Conservation (phyloP, 2,329 filamentous ascomycete genomes). For the Xylariaceae sp. region DNA sequence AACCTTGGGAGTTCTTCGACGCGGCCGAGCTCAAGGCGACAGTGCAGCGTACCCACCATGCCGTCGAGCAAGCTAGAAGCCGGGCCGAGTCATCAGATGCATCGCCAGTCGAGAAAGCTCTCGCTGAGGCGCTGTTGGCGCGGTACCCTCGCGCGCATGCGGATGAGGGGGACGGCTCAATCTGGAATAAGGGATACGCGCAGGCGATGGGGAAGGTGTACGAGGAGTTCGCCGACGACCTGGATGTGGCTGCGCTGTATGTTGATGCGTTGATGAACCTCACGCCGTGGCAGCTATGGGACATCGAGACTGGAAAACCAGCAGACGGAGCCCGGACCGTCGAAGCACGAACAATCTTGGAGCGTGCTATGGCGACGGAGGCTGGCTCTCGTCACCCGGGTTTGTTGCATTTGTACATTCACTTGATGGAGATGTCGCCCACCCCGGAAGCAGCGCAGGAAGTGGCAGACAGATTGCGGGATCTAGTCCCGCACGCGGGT, state of each 20-base stretch:
- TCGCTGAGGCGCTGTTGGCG: conserved; percentile 58
- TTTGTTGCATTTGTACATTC: conserved; percentile 70
- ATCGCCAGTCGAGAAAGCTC: conserved; percentile 53
- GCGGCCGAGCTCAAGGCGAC: conserved; percentile 51
- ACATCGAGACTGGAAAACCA: conserved; percentile 55
- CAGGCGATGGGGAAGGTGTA: conserved; percentile 58
- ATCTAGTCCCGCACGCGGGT: conserved; percentile 63
- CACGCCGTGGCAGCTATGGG: conserved; percentile 63
- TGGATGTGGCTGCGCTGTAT: conserved; percentile 61
- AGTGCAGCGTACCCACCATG: conserved; percentile 44
- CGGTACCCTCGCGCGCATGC: conserved; percentile 56
- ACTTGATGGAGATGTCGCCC: conserved; percentile 73
- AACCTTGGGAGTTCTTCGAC: conserved; percentile 71
- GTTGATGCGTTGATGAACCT: conserved; percentile 64
- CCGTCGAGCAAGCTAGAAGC: conserved; percentile 40
- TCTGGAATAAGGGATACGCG: conserved; percentile 58
- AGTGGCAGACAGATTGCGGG: conserved; percentile 58
- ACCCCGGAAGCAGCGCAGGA: conserved; percentile 60
- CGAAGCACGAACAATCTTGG: conserved; percentile 56
- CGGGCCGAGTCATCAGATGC: conserved; percentile 32
- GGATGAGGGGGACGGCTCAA: conserved; percentile 45
- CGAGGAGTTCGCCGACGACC: conserved; percentile 46
- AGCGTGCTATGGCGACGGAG: conserved; percentile 49
- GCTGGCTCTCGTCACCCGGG: conserved; percentile 59
- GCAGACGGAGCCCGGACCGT: conserved; percentile 51